A percentile compares a stretch with the other conserved stretches of the same genome.
Conservation (phyloP, 257 asterid genomes). For the Nicotiana sylvestris region DNA sequence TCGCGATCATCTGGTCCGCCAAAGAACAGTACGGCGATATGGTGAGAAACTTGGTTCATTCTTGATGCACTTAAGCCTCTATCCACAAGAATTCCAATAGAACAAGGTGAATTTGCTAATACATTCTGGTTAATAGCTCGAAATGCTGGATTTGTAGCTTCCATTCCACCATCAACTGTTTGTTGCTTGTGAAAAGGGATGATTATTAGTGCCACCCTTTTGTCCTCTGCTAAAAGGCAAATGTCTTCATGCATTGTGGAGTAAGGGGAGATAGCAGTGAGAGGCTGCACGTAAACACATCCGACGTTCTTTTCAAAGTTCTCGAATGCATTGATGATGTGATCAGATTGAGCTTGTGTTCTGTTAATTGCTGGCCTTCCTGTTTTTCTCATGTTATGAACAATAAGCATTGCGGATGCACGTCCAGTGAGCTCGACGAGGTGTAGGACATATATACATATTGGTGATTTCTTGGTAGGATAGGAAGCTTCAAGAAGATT, state of each 20-base stretch:
- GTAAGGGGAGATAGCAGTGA: slow-evolving; percentile 91
- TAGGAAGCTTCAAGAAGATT: slow-evolving; percentile 80
- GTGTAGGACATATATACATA: slow-evolving; percentile 65
- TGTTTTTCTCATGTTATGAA: slow-evolving; percentile 58
- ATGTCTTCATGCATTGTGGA: slow-evolving; percentile 94
- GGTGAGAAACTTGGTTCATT: slow-evolving; percentile 48
- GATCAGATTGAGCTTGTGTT: slow-evolving; percentile 87
- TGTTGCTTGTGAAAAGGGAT: slow-evolving; percentile 93
- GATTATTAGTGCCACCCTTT: slow-evolving; percentile 59
- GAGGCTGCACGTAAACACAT: slow-evolving; percentile 59
- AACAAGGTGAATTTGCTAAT: slow-evolving; percentile 74
- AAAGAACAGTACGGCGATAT: slow-evolving; percentile 60
- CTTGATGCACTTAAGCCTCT: slow-evolving; percentile 75
- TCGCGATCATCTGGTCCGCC: slow-evolving; percentile 91
- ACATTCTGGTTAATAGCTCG: slow-evolving; percentile 74
- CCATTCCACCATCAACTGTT: slow-evolving; percentile 96
- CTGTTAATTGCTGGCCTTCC: slow-evolving; percentile 66
- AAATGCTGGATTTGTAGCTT: slow-evolving; percentile 62
- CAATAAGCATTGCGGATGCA: slow-evolving; percentile 90
- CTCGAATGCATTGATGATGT: slow-evolving; percentile 81
- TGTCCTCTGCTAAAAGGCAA: slow-evolving; percentile 74
- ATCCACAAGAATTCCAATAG: slow-evolving; percentile 82
- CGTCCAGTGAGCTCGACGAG: slow-evolving; percentile 94
- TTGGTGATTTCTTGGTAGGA: slow-evolving; percentile 72
- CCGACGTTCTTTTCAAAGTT: slow-evolving; percentile 67